Percentiles rank a stretch among this genome's conserved stretches.
phyloP scores from a whole-genome alignment of 2,329 filamentous ascomycete species.

The Pseudogymnoascus sp. region DNA sequence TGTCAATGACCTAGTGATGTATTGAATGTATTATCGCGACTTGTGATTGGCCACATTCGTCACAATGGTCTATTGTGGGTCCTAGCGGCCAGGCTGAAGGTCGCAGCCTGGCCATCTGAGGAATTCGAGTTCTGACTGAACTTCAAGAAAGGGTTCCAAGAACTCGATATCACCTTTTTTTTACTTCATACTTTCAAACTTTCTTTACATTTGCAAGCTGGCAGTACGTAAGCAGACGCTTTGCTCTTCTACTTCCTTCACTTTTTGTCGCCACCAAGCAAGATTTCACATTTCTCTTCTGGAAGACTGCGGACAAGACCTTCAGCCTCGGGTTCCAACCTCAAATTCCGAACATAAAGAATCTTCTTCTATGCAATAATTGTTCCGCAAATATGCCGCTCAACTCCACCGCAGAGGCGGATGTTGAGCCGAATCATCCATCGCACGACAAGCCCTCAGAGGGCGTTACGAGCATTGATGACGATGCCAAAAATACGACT shows the following conservation, averaged over 20 bases:
- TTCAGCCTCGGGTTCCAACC: neutral
- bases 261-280: neutral
- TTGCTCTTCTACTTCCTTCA: neutral
- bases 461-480: neutral
- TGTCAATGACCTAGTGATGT: constrained; percentile 1
- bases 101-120: neutral
- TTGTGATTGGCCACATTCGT: neutral
- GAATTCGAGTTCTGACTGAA: neutral
- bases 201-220: constrained; percentile 1
- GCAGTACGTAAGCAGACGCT: neutral
- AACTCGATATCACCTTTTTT: neutral
- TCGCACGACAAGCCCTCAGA: neutral
- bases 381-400: neutral
- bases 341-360: neutral
- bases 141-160: neutral
- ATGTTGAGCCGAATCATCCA: neutral
- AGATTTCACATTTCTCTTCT: neutral
- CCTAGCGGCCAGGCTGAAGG: constrained; percentile 2
- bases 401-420: constrained; percentile 5
- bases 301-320: neutral
- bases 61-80: neutral
- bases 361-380: constrained; percentile 3
- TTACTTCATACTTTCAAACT: neutral
- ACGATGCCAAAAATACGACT: constrained; percentile 24
- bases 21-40: neutral